Percentiles rank a stretch among this genome's conserved stretches.
Evolutionary conservation across 2,329 filamentous ascomycete genomes (phyloP).

Genomic region (Fusarium sp.): DNA sequence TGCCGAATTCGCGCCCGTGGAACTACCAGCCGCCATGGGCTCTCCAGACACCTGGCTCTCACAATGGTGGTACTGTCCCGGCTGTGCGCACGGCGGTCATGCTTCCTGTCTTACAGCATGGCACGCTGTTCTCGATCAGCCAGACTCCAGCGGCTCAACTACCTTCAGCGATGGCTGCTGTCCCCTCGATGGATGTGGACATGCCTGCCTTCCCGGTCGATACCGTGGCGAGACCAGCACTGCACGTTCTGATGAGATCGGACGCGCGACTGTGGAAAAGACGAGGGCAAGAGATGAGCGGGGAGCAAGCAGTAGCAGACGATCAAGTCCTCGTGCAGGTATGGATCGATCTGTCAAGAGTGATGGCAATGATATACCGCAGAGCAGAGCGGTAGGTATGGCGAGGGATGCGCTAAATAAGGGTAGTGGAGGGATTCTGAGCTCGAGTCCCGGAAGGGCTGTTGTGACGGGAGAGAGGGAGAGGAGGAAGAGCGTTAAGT

Average conservation of each 20-base stretch:
- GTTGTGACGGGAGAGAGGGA: conserved; percentile 57
- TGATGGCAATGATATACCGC: conserved; percentile 64
- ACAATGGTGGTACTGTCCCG: conserved; percentile 72
- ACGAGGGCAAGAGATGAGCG: conserved; percentile 41
- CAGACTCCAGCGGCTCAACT: conserved; percentile 28
- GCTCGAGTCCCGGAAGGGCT: conserved; percentile 59
- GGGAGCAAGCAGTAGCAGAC: conserved; percentile 39
- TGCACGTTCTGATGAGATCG: conserved; percentile 62
- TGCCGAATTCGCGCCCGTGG: conserved; percentile 50
- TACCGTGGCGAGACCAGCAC: conserved; percentile 61
- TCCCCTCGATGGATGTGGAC: conserved; percentile 71
- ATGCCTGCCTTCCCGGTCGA: conserved; percentile 68
- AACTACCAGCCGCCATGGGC: conserved; percentile 43
- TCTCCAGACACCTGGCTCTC: conserved; percentile 43
- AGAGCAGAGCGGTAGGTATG: conserved; percentile 69
- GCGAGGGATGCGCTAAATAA: conserved; percentile 63
- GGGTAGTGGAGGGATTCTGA: conserved; percentile 52
- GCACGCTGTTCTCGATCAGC: conserved; percentile 56
- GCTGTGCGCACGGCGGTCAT: conserved; percentile 71
- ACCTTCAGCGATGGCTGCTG: conserved; percentile 66
- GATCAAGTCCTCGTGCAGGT: conserved; percentile 43
- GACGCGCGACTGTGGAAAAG: conserved; percentile 57
- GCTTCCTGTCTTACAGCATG: conserved; percentile 67
- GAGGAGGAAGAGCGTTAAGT: conserved; percentile 72
- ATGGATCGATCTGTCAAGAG: conserved; percentile 48